Conservation (phyloP, 257 asterid genomes). For the Nicotiana noctiflora region DNA sequence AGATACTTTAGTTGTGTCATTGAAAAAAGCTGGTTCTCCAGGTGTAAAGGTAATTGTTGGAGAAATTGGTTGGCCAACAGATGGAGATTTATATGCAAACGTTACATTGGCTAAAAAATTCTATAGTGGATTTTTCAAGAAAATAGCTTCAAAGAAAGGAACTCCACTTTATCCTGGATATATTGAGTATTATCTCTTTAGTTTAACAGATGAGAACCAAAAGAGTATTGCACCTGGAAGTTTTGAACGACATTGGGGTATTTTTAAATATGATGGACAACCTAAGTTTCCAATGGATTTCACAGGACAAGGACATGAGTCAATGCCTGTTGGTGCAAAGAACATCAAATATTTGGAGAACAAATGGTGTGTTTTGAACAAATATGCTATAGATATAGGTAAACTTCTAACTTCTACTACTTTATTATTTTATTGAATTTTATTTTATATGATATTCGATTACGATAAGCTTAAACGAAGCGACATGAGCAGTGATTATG, state of each 20-base stretch:
- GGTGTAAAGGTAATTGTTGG: conserved; percentile 41
- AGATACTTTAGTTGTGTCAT: conserved; percentile 44
- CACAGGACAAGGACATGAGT: conserved; percentile 28
- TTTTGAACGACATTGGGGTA: conserved; percentile 73
- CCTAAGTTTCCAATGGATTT: conserved; percentile 58
- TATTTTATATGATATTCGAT: not conserved
- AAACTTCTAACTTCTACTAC: not conserved
- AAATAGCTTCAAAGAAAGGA: conserved; percentile 41
- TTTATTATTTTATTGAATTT: not conserved
- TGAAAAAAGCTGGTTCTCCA: conserved; percentile 31
- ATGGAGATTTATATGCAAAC: conserved; percentile 38
- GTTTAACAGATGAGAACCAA: conserved; percentile 55
- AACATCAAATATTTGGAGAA: conserved; percentile 34
- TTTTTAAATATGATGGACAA: conserved; percentile 53
- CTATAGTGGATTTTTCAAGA: conserved; percentile 44
- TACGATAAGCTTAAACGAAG: not conserved
- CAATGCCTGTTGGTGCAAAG: conserved; percentile 39
- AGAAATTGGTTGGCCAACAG: conserved; percentile 85
- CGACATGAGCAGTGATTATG: not conserved
- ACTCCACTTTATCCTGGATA: conserved; percentile 45
- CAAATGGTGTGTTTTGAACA: conserved; percentile 50
- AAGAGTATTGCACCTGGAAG: conserved; percentile 38
- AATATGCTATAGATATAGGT: not conserved
- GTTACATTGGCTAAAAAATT: conserved; percentile 35
- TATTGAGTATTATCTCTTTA: conserved; percentile 50